Conservation (phyloP, 768 basidiomycete genomes). For the Scleroderma citrinum region DNA sequence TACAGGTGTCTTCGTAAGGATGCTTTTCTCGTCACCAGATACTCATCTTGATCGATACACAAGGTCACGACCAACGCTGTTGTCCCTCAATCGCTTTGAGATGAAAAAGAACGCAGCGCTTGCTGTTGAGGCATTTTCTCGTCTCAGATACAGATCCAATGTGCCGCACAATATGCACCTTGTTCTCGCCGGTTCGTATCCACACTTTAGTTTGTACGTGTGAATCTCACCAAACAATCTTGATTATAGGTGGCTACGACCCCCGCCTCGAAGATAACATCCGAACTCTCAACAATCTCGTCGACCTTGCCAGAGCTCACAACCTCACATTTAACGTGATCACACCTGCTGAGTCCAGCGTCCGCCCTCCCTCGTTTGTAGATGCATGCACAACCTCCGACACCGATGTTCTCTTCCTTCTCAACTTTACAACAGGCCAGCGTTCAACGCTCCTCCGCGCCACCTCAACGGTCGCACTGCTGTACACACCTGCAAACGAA, state of each 20-base stretch:
- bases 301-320: constrained; percentile 48
- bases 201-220: background rate
- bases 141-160: constrained; percentile 33
- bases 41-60: constrained; percentile 28
- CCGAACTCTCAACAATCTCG: constrained; percentile 55
- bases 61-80: constrained; percentile 56
- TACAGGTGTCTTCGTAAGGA: constrained; percentile 52
- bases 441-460: constrained; percentile 74
- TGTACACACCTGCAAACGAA: constrained; percentile 94
- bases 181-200: constrained; percentile 63
- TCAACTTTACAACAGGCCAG: constrained; percentile 84
- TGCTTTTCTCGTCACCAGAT: background rate
- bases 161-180: constrained; percentile 47
- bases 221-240: constrained; percentile 5
- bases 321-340: constrained; percentile 55
- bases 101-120: constrained; percentile 87
- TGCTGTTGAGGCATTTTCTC: constrained; percentile 74
- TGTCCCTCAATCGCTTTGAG: constrained; percentile 94
- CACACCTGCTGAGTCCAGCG: constrained; percentile 39
- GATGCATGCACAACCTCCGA: constrained; percentile 23
- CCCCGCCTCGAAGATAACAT: constrained; percentile 82
- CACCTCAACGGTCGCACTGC: constrained; percentile 59
- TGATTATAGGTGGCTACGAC: constrained; percentile 76
- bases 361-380: constrained; percentile 37
- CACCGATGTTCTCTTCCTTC: constrained; percentile 77